Base-by-base conservation (phyloP, 2,329 filamentous ascomycete genomes). In the Rachicladosporium sp. region DNA sequence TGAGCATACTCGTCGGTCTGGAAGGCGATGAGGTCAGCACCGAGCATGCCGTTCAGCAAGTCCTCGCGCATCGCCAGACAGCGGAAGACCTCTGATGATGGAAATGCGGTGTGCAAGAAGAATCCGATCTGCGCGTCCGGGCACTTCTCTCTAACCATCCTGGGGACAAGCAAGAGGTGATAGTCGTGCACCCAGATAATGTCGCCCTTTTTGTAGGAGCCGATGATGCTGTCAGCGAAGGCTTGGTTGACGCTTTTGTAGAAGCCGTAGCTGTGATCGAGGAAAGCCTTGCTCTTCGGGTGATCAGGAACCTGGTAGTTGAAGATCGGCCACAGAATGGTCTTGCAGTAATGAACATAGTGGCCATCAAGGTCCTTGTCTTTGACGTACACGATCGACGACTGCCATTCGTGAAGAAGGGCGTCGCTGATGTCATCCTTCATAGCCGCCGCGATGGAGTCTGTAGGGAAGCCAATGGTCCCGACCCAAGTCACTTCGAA, bases 241-340 rank as follows among this genome's bases (percentile, higher is more conserved):
- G 82, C 85, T 60, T 91, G 82, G 64, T 95, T 95, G 55, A 95
- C 74, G 39, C 84, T 85, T 56, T 87, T 82, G 54, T 96, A 96
- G 66, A 85, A 93, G 50, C 87, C 75, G 86, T 88, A 96, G 0
- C 88, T 95, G 62, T 96, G 88, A 51, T 96, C 89, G 60, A 93
- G 82, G 59, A 94, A 96, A 0, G 89, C 89, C 45, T 96, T 96
- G 75, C 87, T 95, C 70, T 94, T 94, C 19, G 89, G 89, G 57
- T 93, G 93, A 58, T 96, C 91, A 0, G 89, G 91, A 43, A 96
- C 93, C 62, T 95, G 88, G 60, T 96, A 96, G 63, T 96, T 88
- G 62, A 96, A 93, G 44, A 95, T 88, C 1, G 89, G 89, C 89
- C 89, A 96, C 5, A 96, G 70, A 40, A 96, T 94, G 56, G 89